Evolutionary conservation across 331 rosid species (phyloP).

Genomic region (Pyrus hybrid): DNA sequence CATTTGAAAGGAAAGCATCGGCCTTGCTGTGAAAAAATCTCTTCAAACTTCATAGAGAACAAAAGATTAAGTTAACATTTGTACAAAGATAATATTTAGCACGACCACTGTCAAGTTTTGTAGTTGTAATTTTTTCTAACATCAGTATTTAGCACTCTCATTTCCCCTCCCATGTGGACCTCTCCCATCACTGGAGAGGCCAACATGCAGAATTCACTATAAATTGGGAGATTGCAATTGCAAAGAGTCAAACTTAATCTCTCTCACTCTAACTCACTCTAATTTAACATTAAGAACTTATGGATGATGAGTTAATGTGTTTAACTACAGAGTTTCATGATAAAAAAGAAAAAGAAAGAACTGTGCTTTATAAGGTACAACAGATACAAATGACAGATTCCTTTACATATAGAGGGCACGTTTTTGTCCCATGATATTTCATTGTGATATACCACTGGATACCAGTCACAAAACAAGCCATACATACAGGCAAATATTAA

Average conservation of each 20-base stretch:
- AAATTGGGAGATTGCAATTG: neutral
- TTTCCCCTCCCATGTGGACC: neutral
- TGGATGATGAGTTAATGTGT: neutral
- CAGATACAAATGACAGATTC: neutral
- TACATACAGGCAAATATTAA: neutral
- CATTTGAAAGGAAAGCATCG: conserved; percentile 84
- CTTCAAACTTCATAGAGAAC: conserved; percentile 60
- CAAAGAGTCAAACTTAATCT: neutral
- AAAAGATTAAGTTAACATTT: conserved; percentile 17
- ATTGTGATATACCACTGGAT: too few relatives aligned
- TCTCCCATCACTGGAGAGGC: neutral
- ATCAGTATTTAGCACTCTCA: neutral
- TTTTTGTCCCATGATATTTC: neutral
- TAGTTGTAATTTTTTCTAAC: neutral
- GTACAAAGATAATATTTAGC: neutral
- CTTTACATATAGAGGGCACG: neutral
- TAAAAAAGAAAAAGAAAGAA: neutral
- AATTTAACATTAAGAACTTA: neutral
- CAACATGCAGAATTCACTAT: neutral
- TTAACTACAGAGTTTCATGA: neutral
- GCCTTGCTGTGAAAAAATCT: conserved; percentile 84
- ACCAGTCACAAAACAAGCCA: neutral
- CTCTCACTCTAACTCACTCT: neutral
- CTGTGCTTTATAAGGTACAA: neutral
- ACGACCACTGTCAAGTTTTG: neutral